A percentile compares a stretch with the other conserved stretches of the same genome.
Evolutionary conservation across 1,284 basidiomycete genomes (phyloP).

Genomic region (Ganoderma resinaceum): DNA sequence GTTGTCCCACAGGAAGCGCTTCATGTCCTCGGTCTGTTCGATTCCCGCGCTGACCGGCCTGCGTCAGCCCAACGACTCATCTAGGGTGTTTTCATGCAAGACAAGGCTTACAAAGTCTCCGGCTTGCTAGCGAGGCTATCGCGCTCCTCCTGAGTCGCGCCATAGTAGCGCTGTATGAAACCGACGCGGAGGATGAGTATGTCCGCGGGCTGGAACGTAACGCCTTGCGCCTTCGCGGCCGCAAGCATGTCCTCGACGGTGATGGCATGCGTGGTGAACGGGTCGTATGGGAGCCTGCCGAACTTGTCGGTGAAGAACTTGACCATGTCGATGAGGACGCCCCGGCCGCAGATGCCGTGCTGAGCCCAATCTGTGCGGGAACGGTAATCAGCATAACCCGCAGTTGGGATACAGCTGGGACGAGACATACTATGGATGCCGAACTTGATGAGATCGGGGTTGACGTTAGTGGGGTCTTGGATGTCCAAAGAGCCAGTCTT

Average conservation of each 20-base stretch:
- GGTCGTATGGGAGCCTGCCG: slow-evolving; percentile 63
- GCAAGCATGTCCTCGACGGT: slow-evolving; percentile 64
- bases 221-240: slow-evolving; percentile 61
- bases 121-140: slow-evolving; percentile 49
- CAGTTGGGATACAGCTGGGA: background rate
- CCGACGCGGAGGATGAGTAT: slow-evolving; percentile 70
- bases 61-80: background rate
- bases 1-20: slow-evolving; percentile 77
- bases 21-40: slow-evolving; percentile 76
- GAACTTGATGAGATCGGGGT: slow-evolving; percentile 56
- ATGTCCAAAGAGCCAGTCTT: slow-evolving; percentile 55
- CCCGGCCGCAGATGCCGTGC: slow-evolving; percentile 77
- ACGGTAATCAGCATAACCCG: background rate
- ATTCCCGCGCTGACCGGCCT: slow-evolving; percentile 62
- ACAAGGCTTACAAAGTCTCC: slow-evolving; percentile 47
- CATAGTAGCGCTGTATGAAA: slow-evolving; percentile 67
- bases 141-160: slow-evolving; percentile 53
- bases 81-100: background rate
- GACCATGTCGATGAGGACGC: slow-evolving; percentile 73
- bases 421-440: slow-evolving; percentile 68
- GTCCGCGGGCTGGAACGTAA: slow-evolving; percentile 61
- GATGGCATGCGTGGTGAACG: slow-evolving; percentile 66
- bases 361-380: slow-evolving; percentile 68
- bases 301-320: slow-evolving; percentile 55
- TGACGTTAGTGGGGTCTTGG: slow-evolving; percentile 57